Base-by-base conservation (phyloP, 2,329 filamentous ascomycete genomes). In the Torrubiella hemipterigena region DNA sequence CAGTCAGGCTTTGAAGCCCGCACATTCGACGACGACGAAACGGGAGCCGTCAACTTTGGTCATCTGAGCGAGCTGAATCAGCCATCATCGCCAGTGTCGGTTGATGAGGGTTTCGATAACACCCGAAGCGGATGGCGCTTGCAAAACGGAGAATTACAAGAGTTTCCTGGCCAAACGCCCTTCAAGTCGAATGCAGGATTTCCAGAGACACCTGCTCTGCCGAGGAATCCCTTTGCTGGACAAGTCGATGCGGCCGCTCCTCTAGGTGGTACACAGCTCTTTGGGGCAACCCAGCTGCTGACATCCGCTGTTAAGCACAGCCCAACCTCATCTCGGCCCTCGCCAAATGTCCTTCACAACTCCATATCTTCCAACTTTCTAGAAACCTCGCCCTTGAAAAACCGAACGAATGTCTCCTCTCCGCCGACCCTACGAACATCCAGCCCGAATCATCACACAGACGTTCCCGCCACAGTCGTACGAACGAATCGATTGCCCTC, bases 321-420 rank as follows among this genome's bases (percentile, higher is more conserved):
- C 35, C 70, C 70, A 14, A 73, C 69, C 1, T 73, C 68, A 2
- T 74, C 69, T 2, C 58, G 69, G 9, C 70, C 70, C 0, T 75
- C 70, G 2, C 69, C 69, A 1, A 52, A 61, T 25, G 42, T 63
- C 4, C 59, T 67, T 9, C 47, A 55, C 16, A 56, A 66, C 30
- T 51, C 55, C 1, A 61, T 65, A 4, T 69, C 67, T 3, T 58
- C 66, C 1, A 64, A 63, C 26, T 48, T 52, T 3, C 44, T 56
- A 3, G 51, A 55, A 38, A 55, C 53, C 0, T 73, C 69, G 2
- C 67, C 69, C 0, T 45, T 70, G 2, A 70, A 69, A 43, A 55
- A 63, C 21, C 58, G 63, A 17, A 58, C 58, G 12, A 55, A 66
- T 30, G 55, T 61, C 18, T 62, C 63, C 0, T 67, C 63, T 0